Base-by-base conservation (phyloP, 768 basidiomycete species). In the Lepiota brunneoincarnata region DNA sequence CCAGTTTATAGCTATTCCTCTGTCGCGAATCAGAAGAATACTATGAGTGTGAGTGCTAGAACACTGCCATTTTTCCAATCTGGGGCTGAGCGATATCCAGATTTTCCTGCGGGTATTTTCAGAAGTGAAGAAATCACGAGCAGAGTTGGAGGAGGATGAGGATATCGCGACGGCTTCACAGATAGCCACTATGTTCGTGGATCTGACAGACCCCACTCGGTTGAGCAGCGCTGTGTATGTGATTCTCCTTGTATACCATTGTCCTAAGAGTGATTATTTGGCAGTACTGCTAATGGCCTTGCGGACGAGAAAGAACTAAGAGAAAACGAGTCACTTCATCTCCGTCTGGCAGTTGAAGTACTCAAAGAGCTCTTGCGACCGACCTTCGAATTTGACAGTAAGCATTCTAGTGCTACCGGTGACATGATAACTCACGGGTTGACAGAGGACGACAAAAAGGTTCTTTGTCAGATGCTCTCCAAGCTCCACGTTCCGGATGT, bases 1-100 rank as follows among this genome's bases (percentile, higher is more conserved):
- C 93, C 94, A 0, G 86, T 93, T 0, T 98, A 91, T 66, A 93
- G 92, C 65, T 97, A 91, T 68, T 91, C 93, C 0, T 87, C 91
- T 0, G 68, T 84, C 6, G 69, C 65, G 10, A 96, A 98, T 63
- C 95, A 98, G 70, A 79, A 61, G 65, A 80, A 76, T 75, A 85
- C 75, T 60, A 81, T 76, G 49, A 67, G 68, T 46, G 80, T 80
- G 56, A 24, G 74, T 63, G 6, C 14, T 5, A 26, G 26, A 7
- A 6, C 14, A 6, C 43, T 45, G 6, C 28, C 24, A 14, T 35
- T 43, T 40, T 2, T 37, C 26, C 26, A 50, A 34, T 12, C 20
- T 43, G 44, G 26, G n/a, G 28, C 35, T 24, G 20, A 15, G 14
- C 51, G 15, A 46, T 59, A 17, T 49, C 6, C 50, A 93, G 91